These are phyloP conservation scores for Geum urbanum DNA, from an alignment of 306 rosid species.

Conservation along the genomic window DNA sequence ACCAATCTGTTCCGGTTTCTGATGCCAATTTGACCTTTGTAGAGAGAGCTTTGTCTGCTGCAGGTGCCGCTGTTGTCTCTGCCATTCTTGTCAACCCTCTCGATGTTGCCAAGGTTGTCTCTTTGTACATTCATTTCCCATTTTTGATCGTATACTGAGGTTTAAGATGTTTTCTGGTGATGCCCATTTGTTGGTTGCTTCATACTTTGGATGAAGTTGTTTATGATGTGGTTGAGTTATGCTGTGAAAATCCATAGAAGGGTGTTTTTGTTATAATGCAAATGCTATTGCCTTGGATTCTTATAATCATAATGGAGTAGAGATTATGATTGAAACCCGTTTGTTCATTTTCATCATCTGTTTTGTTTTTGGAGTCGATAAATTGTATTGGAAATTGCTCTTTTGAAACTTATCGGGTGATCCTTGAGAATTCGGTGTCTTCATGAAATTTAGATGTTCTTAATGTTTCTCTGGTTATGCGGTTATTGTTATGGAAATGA, in stretches of 20 bases:
- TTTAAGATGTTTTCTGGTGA: background rate
- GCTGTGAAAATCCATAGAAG: background rate
- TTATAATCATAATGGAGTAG: too few relatives aligned
- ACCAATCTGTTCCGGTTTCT: conserved; percentile 17
- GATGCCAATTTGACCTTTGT: conserved; percentile 48
- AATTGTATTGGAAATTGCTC: background rate
- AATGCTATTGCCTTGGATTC: too few relatives aligned
- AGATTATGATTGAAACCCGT: too few relatives aligned
- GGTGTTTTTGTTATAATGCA: background rate
- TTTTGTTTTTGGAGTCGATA: too few relatives aligned
- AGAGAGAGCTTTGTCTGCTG: conserved; percentile 68
- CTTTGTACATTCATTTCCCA: background rate
- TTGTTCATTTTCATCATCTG: too few relatives aligned
- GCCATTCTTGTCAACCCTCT: conserved; percentile 85
- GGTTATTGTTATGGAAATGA: conserved; percentile 9
- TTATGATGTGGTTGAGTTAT: background rate
- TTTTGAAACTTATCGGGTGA: background rate
- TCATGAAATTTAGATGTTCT: background rate
- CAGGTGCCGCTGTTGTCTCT: conserved; percentile 79
- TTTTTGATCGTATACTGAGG: background rate
- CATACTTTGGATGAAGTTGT: background rate
- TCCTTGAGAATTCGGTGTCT: background rate
- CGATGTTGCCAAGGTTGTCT: conserved; percentile 80
- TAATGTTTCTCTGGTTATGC: background rate
- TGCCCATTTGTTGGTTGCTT: conserved; percentile 3